Conservation (phyloP, 768 basidiomycete genomes). For the Panaeolus cyanescens region DNA sequence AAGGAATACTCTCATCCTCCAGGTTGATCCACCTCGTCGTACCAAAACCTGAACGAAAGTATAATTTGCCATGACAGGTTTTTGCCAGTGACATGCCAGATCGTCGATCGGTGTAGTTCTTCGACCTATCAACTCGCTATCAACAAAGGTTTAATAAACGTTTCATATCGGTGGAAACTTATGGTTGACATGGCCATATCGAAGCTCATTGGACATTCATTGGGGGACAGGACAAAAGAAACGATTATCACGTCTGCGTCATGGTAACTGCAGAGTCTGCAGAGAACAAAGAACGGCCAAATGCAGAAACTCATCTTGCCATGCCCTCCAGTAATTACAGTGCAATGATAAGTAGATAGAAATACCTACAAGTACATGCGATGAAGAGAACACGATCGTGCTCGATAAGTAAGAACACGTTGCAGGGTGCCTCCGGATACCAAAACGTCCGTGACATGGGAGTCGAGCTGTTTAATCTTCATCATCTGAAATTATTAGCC, state of each 20-base stretch:
- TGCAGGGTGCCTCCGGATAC: background rate
- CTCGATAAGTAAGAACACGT: constrained; percentile 1
- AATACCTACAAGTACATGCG: background rate
- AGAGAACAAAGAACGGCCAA: background rate
- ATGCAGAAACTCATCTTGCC: background rate
- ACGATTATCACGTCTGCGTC: background rate
- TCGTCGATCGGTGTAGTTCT: constrained; percentile 1
- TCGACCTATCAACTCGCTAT: background rate
- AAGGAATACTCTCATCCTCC: background rate
- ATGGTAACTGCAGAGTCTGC: background rate
- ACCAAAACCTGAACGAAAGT: no score
- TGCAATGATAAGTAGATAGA: background rate
- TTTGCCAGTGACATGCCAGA: background rate
- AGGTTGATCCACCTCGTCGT: no score
- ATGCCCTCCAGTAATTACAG: background rate
- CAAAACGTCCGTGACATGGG: constrained; percentile 9
- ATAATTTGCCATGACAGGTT: background rate
- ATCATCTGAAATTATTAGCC: constrained; percentile 35
- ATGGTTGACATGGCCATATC: background rate
- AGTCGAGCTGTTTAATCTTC: constrained; percentile 21
- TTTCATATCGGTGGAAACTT: background rate
- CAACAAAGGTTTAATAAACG: constrained; percentile 1
- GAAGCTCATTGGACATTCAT: background rate
- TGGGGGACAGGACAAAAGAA: background rate
- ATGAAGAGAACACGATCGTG: background rate